A percentile compares a stretch with the other conserved stretches of the same genome.
These are phyloP conservation scores for Wickerhamiella slavikovae DNA, from an alignment of 805 yeast species.

Conservation along the genomic window DNA sequence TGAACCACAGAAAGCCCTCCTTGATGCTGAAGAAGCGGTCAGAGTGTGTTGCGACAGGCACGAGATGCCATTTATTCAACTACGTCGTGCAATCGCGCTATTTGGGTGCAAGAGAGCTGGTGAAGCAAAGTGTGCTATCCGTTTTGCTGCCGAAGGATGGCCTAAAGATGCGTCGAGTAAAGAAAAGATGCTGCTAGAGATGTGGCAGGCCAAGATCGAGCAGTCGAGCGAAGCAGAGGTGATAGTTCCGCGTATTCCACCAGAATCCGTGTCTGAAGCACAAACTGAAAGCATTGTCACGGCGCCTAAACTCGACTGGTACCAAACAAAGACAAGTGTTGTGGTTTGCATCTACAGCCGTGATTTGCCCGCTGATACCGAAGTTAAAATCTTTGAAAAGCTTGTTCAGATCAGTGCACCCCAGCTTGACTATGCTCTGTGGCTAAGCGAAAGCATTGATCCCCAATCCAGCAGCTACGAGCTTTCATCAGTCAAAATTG, in stretches of 20 bases:
- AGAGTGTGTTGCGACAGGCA: slow-evolving; percentile 2
- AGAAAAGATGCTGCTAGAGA: not conserved
- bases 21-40: slow-evolving; percentile 13
- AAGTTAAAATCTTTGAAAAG: slow-evolving; percentile 20
- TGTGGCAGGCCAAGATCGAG: not conserved
- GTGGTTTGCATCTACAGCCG: slow-evolving; percentile 55
- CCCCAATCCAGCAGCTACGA: slow-evolving; percentile 25
- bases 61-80: slow-evolving; percentile 13
- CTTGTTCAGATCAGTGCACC: slow-evolving; percentile 3
- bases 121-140: slow-evolving; percentile 13
- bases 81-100: slow-evolving; percentile 17
- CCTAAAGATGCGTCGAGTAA: slow-evolving; percentile 7
- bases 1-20: slow-evolving; percentile 7
- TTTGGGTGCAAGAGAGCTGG: slow-evolving; percentile 9
- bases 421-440: slow-evolving; percentile 30
- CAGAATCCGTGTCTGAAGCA: not conserved
- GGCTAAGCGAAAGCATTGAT: slow-evolving; percentile 30
- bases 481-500: slow-evolving; percentile 56
- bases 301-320: slow-evolving; percentile 33
- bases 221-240: not conserved
- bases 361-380: slow-evolving; percentile 31
- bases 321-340: slow-evolving; percentile 37
- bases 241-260: not conserved
- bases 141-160: slow-evolving; percentile 8
- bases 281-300: not conserved